phyloP scores from a whole-genome alignment of 768 basidiomycete species.

The Russula virescens region DNA sequence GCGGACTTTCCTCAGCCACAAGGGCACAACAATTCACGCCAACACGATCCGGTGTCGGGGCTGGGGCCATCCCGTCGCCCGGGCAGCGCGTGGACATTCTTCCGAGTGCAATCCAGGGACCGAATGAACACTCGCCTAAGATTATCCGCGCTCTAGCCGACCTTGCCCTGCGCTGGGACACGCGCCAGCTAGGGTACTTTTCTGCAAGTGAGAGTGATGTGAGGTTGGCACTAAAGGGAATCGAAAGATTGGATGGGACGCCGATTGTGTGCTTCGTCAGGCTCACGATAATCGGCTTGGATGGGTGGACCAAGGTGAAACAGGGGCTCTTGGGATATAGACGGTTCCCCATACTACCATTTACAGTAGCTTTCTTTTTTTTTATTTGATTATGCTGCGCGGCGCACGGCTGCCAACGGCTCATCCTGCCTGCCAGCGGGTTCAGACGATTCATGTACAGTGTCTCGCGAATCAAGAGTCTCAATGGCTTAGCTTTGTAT shows the following conservation, averaged over 20 bases:
- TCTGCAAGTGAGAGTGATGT: too few species aligned
- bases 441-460: too few species aligned
- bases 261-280: constrained; percentile 55
- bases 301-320: constrained; percentile 11
- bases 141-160: constrained; percentile 42
- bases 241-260: constrained; percentile 53
- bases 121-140: constrained; percentile 51
- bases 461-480: too few species aligned
- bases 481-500: too few species aligned
- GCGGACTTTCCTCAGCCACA: constrained; percentile 37
- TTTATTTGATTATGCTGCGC: too few species aligned
- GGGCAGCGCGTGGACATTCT: constrained; percentile 49
- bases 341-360: too few species aligned
- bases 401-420: too few species aligned
- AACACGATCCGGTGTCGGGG: background rate
- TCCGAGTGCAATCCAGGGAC: constrained; percentile 47
- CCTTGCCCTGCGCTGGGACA: constrained; percentile 37
- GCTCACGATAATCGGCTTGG: constrained; percentile 36
- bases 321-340: background rate
- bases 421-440: too few species aligned
- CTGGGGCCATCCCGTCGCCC: background rate
- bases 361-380: too few species aligned
- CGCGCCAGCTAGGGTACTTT: constrained; percentile 22
- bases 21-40: constrained; percentile 18
- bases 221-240: constrained; percentile 31